These are phyloP conservation scores for Sparassis latifolia DNA, from an alignment of 1,284 basidiomycete genomes.

Conservation along the genomic window DNA sequence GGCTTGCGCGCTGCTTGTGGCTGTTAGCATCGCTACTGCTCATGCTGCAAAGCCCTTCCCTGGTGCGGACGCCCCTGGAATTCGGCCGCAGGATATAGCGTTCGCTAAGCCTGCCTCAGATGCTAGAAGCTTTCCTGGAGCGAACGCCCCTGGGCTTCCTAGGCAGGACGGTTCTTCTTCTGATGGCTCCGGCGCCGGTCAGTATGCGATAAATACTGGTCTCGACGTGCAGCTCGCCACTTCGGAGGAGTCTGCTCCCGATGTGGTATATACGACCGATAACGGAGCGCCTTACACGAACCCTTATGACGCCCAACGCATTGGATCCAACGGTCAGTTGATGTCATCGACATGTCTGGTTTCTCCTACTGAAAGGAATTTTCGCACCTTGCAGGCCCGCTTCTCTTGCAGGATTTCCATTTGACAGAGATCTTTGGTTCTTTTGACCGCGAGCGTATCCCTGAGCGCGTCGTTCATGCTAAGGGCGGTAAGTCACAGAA, in stretches of 20 bases:
- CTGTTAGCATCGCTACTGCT: not conserved
- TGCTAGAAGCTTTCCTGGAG: conserved; percentile 8
- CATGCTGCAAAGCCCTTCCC: conserved; percentile 3
- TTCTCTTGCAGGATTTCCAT: conserved; percentile 19
- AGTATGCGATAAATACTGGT: conserved; percentile 19
- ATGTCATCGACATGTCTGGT: not conserved
- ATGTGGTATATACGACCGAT: conserved; percentile 22
- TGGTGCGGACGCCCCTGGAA: conserved; percentile 12
- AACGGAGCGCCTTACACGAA: conserved; percentile 23
- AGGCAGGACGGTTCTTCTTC: conserved; percentile 9
- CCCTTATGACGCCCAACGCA: conserved; percentile 15
- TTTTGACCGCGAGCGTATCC: conserved; percentile 49
- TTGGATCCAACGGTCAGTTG: conserved; percentile 25
- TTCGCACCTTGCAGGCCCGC: conserved; percentile 8
- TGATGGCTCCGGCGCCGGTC: conserved; percentile 4
- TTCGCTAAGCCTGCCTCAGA: not conserved
- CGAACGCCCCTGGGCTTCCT: conserved; percentile 12
- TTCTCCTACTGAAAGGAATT: no score
- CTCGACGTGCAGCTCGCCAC: conserved; percentile 16
- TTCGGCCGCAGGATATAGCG: conserved; percentile 1
- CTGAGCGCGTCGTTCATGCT: conserved; percentile 36
- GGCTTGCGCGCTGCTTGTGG: not conserved
- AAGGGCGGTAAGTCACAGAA: conserved; percentile 26
- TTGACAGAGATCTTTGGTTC: conserved; percentile 44
- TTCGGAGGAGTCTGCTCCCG: conserved; percentile 17